Conservation (phyloP, 73 alveolate species). For the Paramecium primaurelia region DNA sequence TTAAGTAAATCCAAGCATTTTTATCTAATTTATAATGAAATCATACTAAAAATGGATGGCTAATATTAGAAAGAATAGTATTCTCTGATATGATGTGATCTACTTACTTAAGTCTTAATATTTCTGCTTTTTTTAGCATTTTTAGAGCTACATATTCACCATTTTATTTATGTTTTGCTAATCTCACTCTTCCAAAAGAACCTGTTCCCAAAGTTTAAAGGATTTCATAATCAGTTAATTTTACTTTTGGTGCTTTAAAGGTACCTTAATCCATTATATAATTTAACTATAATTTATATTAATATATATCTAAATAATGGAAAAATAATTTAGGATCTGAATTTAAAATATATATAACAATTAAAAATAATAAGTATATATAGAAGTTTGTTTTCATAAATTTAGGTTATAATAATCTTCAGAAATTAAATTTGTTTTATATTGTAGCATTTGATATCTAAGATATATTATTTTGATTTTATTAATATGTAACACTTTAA, state of each 20-base stretch:
- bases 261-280: neutral
- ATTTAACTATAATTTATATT: neutral
- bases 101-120: slow-evolving; percentile 81
- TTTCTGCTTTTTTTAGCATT: slow-evolving; percentile 87
- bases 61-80: neutral
- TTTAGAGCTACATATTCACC: slow-evolving; percentile 78
- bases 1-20: slow-evolving; percentile 75
- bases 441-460: slow-evolving; percentile 13
- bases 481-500: neutral
- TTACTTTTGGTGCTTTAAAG: slow-evolving; percentile 5
- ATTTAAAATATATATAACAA: neutral
- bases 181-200: neutral
- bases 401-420: slow-evolving; percentile 6
- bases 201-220: slow-evolving; percentile 57
- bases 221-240: slow-evolving; percentile 51
- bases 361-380: neutral
- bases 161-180: slow-evolving; percentile 1
- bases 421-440: slow-evolving; percentile 12
- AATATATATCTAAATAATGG: neutral
- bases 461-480: neutral
- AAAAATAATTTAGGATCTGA: neutral
- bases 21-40: slow-evolving; percentile 52
- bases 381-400: neutral
- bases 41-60: slow-evolving; percentile 45
- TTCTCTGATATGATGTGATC: slow-evolving; percentile 51